phyloP scores from a whole-genome alignment of 129 eudicot genomes.

The Cynara cardunculus region DNA sequence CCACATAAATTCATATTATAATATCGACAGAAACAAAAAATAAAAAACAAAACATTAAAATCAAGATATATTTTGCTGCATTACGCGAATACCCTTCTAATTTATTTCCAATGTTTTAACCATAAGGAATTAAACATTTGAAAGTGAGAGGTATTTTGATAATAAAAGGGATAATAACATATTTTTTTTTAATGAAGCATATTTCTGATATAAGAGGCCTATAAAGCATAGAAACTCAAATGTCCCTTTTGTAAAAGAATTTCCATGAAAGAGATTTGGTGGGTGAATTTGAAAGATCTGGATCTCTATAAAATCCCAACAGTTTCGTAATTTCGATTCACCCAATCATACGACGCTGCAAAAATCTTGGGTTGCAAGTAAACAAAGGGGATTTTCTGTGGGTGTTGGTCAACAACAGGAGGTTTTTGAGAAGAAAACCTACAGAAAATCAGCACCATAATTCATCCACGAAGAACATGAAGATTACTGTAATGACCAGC shows the following conservation, averaged over 20 bases:
- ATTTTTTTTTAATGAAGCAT: background rate
- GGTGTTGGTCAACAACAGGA: slow-evolving; percentile 10
- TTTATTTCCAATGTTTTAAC: no score
- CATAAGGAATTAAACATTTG: no score
- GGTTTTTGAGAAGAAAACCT: slow-evolving; percentile 13
- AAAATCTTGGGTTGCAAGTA: background rate
- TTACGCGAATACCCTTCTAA: no score
- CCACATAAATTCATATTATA: no score
- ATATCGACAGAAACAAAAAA: no score
- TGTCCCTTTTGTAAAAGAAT: background rate
- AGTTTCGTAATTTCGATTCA: background rate
- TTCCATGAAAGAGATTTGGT: background rate
- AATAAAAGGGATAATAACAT: background rate
- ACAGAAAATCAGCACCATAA: slow-evolving; percentile 5
- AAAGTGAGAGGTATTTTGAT: background rate
- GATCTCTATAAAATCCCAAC: background rate
- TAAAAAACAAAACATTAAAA: no score
- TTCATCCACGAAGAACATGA: slow-evolving; percentile 50
- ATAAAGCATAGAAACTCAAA: background rate
- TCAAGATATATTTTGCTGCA: no score
- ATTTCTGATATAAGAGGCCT: background rate
- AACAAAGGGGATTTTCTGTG: background rate
- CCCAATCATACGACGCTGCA: background rate
- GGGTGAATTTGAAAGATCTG: background rate
- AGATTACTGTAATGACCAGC: slow-evolving; percentile 91